Evolutionary conservation across 345 rosid genomes (phyloP).

Genomic region (Excoecaria agallocha): DNA sequence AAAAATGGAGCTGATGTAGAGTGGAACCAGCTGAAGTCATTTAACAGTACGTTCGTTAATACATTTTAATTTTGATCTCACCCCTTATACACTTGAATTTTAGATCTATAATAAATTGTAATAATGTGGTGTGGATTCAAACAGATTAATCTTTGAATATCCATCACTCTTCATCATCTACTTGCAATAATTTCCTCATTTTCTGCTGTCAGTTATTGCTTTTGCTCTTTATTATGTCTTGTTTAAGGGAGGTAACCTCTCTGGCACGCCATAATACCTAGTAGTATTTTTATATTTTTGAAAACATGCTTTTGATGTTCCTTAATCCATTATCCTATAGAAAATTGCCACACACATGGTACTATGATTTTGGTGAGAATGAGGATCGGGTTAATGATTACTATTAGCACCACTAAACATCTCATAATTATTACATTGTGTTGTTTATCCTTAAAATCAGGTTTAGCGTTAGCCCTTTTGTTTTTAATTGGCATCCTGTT

Average conservation of each 20-base stretch:
- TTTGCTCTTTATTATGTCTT: constrained; percentile 37
- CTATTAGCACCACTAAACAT: constrained; percentile 11
- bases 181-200: constrained; percentile 20
- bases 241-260: constrained; percentile 40
- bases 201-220: constrained; percentile 27
- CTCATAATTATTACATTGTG: constrained; percentile 3
- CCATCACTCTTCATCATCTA: constrained; percentile 21
- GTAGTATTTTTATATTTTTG: constrained; percentile 20
- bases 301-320: constrained; percentile 21
- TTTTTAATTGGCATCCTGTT: neutral
- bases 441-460: constrained; percentile 11
- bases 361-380: constrained; percentile 42
- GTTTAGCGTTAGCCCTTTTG: neutral
- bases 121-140: neutral
- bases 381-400: constrained; percentile 46
- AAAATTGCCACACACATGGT: constrained; percentile 36
- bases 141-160: constrained; percentile 12
- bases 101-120: neutral
- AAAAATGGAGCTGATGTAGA: neutral
- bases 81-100: neutral
- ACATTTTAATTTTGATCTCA: neutral
- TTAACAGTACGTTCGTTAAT: neutral
- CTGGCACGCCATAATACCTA: constrained; percentile 32
- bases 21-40: constrained; percentile 2
- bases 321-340: constrained; percentile 11